Evolutionary conservation across 1,284 basidiomycete species (phyloP).

Genomic region (Mycena citricolor): DNA sequence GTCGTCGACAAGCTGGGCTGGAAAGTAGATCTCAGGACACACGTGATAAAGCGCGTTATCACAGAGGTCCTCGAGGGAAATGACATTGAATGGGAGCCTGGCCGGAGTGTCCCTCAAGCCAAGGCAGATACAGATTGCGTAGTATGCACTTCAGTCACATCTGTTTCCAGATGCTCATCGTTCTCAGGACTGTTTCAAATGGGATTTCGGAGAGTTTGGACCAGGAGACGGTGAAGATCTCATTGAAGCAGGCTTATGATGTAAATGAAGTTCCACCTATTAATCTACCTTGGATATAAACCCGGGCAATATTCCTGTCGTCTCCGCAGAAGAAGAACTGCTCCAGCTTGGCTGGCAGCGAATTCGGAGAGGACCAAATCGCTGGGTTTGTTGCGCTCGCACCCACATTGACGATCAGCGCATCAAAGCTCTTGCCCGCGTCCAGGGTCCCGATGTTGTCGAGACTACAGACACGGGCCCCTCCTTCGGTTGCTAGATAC

Average conservation of each 20-base stretch:
- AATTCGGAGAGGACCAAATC: slow-evolving; percentile 51
- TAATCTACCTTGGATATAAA: slow-evolving; percentile 81
- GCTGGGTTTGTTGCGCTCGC: slow-evolving; percentile 56
- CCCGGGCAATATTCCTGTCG: slow-evolving; percentile 81
- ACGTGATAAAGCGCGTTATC: slow-evolving; percentile 80
- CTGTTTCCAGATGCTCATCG: slow-evolving; percentile 8
- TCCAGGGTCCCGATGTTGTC: slow-evolving; percentile 78
- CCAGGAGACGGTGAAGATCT: slow-evolving; percentile 30
- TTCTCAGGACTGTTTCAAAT: slow-evolving; percentile 67
- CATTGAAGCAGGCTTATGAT: slow-evolving; percentile 2
- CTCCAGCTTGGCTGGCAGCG: slow-evolving; percentile 49
- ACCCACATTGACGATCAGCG: slow-evolving; percentile 65
- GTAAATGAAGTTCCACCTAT: slow-evolving; percentile 62
- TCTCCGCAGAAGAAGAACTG: slow-evolving; percentile 84
- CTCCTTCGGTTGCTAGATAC: slow-evolving; percentile 90
- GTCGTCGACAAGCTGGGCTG: slow-evolving; percentile 85
- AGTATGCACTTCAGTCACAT: slow-evolving; percentile 33
- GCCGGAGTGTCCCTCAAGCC: slow-evolving; percentile 52
- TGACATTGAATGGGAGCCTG: slow-evolving; percentile 43
- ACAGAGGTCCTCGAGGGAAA: slow-evolving; percentile 73
- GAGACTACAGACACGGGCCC: slow-evolving; percentile 82
- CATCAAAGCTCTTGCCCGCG: slow-evolving; percentile 89
- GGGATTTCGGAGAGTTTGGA: slow-evolving; percentile 71
- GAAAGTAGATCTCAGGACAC: slow-evolving; percentile 80
- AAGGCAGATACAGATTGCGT: slow-evolving; percentile 56